Evolutionary conservation across 805 yeast species (phyloP).

Genomic region (Jamesozyma piceae): DNA sequence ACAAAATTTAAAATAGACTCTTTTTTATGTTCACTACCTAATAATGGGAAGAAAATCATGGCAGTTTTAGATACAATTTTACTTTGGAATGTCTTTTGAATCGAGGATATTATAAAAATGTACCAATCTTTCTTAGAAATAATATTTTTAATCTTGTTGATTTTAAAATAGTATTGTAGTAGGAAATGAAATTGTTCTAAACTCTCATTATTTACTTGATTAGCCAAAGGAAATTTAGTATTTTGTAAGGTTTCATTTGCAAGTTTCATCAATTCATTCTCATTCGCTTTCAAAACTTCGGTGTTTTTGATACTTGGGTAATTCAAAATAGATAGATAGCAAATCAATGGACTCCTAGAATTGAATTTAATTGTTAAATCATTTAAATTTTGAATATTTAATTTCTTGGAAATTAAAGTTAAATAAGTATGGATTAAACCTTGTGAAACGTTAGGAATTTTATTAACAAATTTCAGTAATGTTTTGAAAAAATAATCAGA

Average conservation of each 20-base stretch:
- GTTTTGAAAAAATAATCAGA: conserved; percentile 7
- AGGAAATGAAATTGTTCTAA: conserved; percentile 28
- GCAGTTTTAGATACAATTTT: conserved; percentile 29
- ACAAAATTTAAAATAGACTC: conserved; percentile 29
- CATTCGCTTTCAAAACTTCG: conserved; percentile 3
- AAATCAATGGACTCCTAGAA: conserved; percentile 5
- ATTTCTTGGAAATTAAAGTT: conserved; percentile 13
- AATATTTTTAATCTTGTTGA: conserved; percentile 7
- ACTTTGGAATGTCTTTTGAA: conserved; percentile 41
- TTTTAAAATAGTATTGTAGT: conserved; percentile 23
- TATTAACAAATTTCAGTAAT: conserved; percentile 7
- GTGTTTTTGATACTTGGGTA: background rate
- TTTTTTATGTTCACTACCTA: conserved; percentile 9
- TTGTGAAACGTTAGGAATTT: conserved; percentile 19
- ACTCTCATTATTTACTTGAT: conserved; percentile 25
- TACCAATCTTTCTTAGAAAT: conserved; percentile 10
- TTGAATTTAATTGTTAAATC: background rate
- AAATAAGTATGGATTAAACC: conserved; percentile 21
- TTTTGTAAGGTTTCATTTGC: conserved; percentile 16
- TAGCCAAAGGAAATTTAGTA: conserved; percentile 39
- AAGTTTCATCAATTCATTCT: conserved; percentile 11
- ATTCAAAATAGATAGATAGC: conserved; percentile 4
- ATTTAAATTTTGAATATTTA: conserved; percentile 3
- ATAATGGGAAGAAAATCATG: conserved; percentile 26
- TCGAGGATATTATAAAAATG: conserved; percentile 26